A percentile compares a stretch with the other conserved stretches of the same genome.
phyloP scores from a whole-genome alignment of 805 yeast species.

The Lipomyces spencermartinsiae region DNA sequence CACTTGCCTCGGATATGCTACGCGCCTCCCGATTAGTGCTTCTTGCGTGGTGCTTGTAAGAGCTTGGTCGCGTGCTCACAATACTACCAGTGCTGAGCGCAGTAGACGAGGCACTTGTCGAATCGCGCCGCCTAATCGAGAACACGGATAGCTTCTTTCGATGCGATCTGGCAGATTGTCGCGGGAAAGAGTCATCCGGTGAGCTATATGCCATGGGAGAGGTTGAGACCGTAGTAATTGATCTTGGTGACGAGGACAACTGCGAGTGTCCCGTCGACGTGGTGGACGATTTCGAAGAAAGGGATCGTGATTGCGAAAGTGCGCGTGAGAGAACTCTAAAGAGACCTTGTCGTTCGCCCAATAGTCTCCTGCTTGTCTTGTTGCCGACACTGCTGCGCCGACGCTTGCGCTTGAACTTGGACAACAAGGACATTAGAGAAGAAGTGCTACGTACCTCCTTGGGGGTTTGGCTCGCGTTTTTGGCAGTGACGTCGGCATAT shows the following conservation, averaged over 20 bases:
- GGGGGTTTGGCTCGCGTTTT: conserved; percentile 27
- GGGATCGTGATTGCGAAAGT: background rate
- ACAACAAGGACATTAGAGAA: background rate
- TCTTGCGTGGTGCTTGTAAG: background rate
- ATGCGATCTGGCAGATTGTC: background rate
- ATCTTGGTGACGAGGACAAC: background rate
- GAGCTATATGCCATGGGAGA: background rate
- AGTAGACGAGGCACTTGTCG: background rate
- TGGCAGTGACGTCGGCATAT: conserved; percentile 34
- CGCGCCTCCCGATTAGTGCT: background rate
- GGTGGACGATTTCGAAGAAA: background rate
- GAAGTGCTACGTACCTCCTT: conserved; percentile 26
- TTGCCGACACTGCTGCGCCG: background rate
- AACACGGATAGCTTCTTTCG: background rate
- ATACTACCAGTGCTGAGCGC: background rate
- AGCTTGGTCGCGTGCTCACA: background rate
- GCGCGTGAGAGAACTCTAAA: background rate
- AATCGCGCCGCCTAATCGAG: background rate
- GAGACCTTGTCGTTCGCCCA: background rate
- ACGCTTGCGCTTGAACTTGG: conserved; percentile 3
- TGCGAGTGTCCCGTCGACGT: background rate
- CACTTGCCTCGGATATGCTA: background rate
- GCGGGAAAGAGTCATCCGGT: background rate
- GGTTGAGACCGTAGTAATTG: background rate
- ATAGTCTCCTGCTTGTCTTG: background rate